Base-by-base conservation (phyloP, 768 basidiomycete genomes). In the Xerocomus spinulosus region DNA sequence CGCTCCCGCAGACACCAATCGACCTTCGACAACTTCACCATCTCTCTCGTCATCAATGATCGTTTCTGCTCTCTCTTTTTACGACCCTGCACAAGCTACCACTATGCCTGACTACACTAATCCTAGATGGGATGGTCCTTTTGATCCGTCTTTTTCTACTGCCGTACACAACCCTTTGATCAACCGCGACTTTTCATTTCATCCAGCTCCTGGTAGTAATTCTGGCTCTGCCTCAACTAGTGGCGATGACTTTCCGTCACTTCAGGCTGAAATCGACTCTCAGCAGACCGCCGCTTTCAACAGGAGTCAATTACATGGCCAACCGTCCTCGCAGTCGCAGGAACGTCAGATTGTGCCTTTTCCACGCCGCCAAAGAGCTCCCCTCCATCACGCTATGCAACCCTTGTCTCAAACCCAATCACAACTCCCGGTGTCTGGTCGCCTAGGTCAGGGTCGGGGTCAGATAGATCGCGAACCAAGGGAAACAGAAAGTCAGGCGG, bases 61-160 rank as follows among this genome's bases (percentile, higher is more conserved):
- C 52, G 75, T 76, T 30, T 72, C 80, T 14, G 69, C 71, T 0
- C 70, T 78, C 9, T 72, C 78, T 7, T 79, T 79, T 55, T 82
- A 80, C 58, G 77, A 78, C 46, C 68, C 78, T 5, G 65, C 74
- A 17, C 67, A 69, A 4, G 56, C 64, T n/a, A 56, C 59, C 18
- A 45, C 64, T 57, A 64, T 51, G 42, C 61, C 50, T 2, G 68
- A 74, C 43, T 79, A 77, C 56, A 73, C 74, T 42, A 69, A 72
- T 36, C 72, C 65, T 17, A 67, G 43, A 51, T 67, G 55, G 60
- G 37, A 51, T 15, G 28, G 35, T 3, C 53, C 49, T 15, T 66
- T 63, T 9, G 41, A 46, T 9, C 30, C 54, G 9, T 45, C 56
- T 2, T 42, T 59, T 30, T 28, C 56, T 37, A 24, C 28, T 21